phyloP scores from a whole-genome alignment of 306 rosid genomes.

The Pyrus betulifolia region DNA sequence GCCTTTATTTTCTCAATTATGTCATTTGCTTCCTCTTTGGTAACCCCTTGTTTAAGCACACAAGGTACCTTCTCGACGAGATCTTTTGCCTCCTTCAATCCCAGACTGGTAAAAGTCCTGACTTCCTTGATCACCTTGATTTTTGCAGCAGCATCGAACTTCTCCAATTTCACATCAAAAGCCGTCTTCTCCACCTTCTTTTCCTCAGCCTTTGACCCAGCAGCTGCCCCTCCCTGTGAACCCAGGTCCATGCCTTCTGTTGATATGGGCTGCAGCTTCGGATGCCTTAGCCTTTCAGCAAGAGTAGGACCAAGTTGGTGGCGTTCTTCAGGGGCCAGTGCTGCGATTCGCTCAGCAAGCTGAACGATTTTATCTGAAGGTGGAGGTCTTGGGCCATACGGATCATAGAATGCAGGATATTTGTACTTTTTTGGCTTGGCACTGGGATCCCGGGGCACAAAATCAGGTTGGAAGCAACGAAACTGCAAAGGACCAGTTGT shows the following conservation, averaged over 20 bases:
- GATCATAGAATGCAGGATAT: constrained; percentile 23
- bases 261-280: constrained; percentile 18
- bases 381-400: constrained; percentile 21
- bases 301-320: constrained; percentile 25
- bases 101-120: constrained; percentile 24
- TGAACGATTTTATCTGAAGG: constrained; percentile 23
- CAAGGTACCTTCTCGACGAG: constrained; percentile 30
- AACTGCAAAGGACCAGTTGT: constrained; percentile 17
- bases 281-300: constrained; percentile 12
- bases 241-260: constrained; percentile 21
- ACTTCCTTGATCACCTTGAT: constrained; percentile 36
- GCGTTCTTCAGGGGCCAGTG: constrained; percentile 19
- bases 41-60: constrained; percentile 27
- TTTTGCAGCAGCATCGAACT: constrained; percentile 18
- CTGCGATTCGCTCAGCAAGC: constrained; percentile 22
- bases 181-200: constrained; percentile 29
- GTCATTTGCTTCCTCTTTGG: constrained; percentile 26
- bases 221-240: constrained; percentile 14
- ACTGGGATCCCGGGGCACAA: constrained; percentile 24
- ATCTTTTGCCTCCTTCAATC: constrained; percentile 31
- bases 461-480: constrained; percentile 29
- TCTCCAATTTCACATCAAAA: constrained; percentile 29
- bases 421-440: constrained; percentile 16
- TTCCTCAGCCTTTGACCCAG: constrained; percentile 14
- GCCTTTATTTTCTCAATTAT: constrained; percentile 28